Evolutionary conservation across 768 basidiomycete species (phyloP).

Genomic region (Auricularia sp.): DNA sequence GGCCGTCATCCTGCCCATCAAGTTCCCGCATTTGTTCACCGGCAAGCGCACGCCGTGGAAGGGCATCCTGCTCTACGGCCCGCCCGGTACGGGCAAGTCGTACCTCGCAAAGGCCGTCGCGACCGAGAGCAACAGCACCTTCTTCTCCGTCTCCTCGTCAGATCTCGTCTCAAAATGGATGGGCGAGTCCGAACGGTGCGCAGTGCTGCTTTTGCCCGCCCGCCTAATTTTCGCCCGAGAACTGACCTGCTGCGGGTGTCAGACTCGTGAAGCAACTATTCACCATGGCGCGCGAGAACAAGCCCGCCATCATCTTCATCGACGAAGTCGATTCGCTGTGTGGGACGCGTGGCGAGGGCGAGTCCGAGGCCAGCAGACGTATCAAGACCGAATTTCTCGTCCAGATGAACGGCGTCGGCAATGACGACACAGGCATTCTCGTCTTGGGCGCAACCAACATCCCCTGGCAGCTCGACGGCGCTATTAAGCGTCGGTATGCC

Average conservation of each 20-base stretch:
- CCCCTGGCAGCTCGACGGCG: slow-evolving; percentile 95
- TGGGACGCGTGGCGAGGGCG: slow-evolving; percentile 90
- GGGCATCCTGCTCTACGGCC: slow-evolving; percentile 92
- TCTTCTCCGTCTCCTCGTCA: slow-evolving; percentile 91
- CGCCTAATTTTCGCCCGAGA: no score
- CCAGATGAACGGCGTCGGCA: slow-evolving; percentile 99
- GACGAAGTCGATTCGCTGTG: slow-evolving; percentile 97
- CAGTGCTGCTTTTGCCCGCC: neutral
- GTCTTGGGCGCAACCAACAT: slow-evolving; percentile 98
- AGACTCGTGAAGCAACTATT: slow-evolving; percentile 95
- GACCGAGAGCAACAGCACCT: slow-evolving; percentile 97
- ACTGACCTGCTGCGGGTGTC: slow-evolving; percentile 1
- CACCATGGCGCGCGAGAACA: slow-evolving; percentile 88
- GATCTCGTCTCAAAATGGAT: slow-evolving; percentile 99
- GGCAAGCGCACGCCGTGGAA: slow-evolving; percentile 97
- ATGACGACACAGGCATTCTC: slow-evolving; percentile 92
- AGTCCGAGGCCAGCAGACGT: slow-evolving; percentile 90
- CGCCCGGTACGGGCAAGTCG: slow-evolving; percentile 95
- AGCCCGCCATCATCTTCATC: slow-evolving; percentile 97
- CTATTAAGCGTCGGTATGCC: slow-evolving; percentile 81
- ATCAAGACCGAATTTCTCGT: slow-evolving; percentile 97
- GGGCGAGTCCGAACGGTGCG: slow-evolving; percentile 92
- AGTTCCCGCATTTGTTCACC: slow-evolving; percentile 96
- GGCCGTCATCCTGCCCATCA: slow-evolving; percentile 98
- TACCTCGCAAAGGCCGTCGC: slow-evolving; percentile 97